These are phyloP conservation scores for Phytophthora cryptogea DNA, from an alignment of 352 stramenopile species.

Conservation along the genomic window DNA sequence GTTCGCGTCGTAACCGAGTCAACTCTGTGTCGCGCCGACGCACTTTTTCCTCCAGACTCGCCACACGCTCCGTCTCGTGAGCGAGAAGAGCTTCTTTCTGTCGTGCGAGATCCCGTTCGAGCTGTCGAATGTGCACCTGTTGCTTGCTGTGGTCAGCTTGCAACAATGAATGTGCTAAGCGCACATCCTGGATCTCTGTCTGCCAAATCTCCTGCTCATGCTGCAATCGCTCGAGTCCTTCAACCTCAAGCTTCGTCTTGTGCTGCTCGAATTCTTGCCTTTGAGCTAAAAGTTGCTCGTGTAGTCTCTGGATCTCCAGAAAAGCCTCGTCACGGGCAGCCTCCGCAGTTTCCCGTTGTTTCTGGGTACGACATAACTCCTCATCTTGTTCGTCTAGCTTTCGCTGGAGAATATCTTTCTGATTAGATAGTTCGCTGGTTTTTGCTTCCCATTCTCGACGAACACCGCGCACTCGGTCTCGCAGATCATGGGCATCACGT, in stretches of 20 bases:
- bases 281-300: conserved; percentile 42
- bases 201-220: conserved; percentile 64
- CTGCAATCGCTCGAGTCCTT: conserved; percentile 39
- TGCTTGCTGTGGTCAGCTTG: conserved; percentile 62
- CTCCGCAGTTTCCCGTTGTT: conserved; percentile 36
- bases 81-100: conserved; percentile 46
- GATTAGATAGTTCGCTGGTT: conserved; percentile 35
- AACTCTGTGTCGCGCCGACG: conserved; percentile 60
- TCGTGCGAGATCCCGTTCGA: conserved; percentile 66
- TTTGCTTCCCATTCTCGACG: conserved; percentile 55
- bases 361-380: conserved; percentile 16
- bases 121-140: conserved; percentile 58
- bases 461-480: conserved; percentile 40
- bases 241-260: conserved; percentile 39
- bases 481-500: conserved; percentile 49
- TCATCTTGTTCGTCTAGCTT: conserved; percentile 21
- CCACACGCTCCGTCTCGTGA: conserved; percentile 48
- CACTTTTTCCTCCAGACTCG: conserved; percentile 37
- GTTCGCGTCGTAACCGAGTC: conserved; percentile 58
- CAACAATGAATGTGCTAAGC: conserved; percentile 52
- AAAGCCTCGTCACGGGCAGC: conserved; percentile 30
- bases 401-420: conserved; percentile 43
- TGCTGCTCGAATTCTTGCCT: conserved; percentile 31
- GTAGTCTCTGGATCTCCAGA: conserved; percentile 44
- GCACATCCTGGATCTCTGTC: conserved; percentile 57